These are phyloP conservation scores for Xanthoceras sorbifolium DNA, from an alignment of 345 rosid species.

Conservation along the genomic window DNA sequence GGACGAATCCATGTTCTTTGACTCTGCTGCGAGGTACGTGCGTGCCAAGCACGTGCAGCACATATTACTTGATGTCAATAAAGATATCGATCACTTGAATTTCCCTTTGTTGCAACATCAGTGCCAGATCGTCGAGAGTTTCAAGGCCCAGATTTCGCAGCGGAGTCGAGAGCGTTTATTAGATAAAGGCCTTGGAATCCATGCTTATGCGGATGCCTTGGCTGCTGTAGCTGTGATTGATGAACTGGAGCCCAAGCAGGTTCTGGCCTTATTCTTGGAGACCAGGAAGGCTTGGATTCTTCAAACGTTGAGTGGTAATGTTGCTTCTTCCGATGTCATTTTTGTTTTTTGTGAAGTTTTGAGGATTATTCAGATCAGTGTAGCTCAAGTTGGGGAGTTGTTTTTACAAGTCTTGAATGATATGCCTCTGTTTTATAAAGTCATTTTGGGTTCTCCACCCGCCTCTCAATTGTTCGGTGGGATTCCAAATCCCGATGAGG, in stretches of 20 bases:
- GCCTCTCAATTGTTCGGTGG: slow-evolving; percentile 94
- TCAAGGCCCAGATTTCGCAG: slow-evolving; percentile 92
- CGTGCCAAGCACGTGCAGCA: slow-evolving; percentile 60
- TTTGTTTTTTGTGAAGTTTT: slow-evolving; percentile 72
- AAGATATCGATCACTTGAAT: slow-evolving; percentile 45
- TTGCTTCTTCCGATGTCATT: slow-evolving; percentile 46
- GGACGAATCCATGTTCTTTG: slow-evolving; percentile 66
- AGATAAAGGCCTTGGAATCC: slow-evolving; percentile 61
- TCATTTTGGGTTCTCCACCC: slow-evolving; percentile 84
- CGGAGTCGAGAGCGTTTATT: slow-evolving; percentile 82
- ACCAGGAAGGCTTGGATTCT: slow-evolving; percentile 76
- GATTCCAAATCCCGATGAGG: slow-evolving; percentile 90
- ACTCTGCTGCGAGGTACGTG: slow-evolving; percentile 51
- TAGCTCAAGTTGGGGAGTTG: slow-evolving; percentile 91
- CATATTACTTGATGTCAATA: slow-evolving; percentile 18
- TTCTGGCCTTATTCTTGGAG: slow-evolving; percentile 72
- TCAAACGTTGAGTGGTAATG: slow-evolving; percentile 54
- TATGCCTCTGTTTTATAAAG: slow-evolving; percentile 86
- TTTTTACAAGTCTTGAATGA: slow-evolving; percentile 89
- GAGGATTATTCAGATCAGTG: slow-evolving; percentile 71
- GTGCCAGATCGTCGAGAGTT: slow-evolving; percentile 97
- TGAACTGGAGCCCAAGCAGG: slow-evolving; percentile 71
- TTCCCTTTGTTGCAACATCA: slow-evolving; percentile 93
- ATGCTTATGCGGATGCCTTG: slow-evolving; percentile 79
- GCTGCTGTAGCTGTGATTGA: slow-evolving; percentile 87